Percentiles rank a stretch among this genome's conserved stretches.
phyloP scores from a whole-genome alignment of 768 basidiomycete genomes.

The Suillus ampliporus region DNA sequence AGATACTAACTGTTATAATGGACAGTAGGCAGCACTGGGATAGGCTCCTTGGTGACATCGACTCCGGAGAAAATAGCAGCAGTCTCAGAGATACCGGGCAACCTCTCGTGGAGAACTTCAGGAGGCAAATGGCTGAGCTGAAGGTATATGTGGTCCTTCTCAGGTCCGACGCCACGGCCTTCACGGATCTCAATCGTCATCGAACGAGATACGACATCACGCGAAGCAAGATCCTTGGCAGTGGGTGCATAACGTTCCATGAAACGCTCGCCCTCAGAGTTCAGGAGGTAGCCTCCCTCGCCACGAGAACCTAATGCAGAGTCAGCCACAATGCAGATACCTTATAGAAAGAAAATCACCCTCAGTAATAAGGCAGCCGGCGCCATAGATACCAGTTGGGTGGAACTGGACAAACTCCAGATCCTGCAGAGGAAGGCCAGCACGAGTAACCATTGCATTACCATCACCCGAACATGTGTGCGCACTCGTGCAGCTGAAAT shows the following conservation, averaged over 20 bases:
- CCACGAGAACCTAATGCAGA: constrained; percentile 84
- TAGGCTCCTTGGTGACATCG: constrained; percentile 99
- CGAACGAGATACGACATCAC: constrained; percentile 98
- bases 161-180: constrained; percentile 97
- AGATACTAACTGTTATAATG: constrained; percentile 92
- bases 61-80: constrained; percentile 99
- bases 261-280: constrained; percentile 98
- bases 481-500: constrained; percentile 98
- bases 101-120: constrained; percentile 92
- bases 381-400: constrained; percentile 99
- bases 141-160: constrained; percentile 96
- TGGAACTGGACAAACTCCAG: constrained; percentile 99
- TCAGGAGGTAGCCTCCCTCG: constrained; percentile 97
- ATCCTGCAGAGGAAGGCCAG: constrained; percentile 96
- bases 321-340: constrained; percentile 6
- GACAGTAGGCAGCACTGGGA: constrained; percentile 97
- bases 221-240: constrained; percentile 98
- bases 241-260: constrained; percentile 99
- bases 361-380: constrained; percentile 98
- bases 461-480: constrained; percentile 99
- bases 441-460: constrained; percentile 97
- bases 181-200: constrained; percentile 99
- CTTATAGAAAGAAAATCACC: constrained; percentile 49
- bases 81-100: constrained; percentile 99
- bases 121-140: constrained; percentile 97